Evolutionary conservation across 495 filamentous ascomycete genomes (phyloP).

Genomic region (Tetracladium marchalianum): DNA sequence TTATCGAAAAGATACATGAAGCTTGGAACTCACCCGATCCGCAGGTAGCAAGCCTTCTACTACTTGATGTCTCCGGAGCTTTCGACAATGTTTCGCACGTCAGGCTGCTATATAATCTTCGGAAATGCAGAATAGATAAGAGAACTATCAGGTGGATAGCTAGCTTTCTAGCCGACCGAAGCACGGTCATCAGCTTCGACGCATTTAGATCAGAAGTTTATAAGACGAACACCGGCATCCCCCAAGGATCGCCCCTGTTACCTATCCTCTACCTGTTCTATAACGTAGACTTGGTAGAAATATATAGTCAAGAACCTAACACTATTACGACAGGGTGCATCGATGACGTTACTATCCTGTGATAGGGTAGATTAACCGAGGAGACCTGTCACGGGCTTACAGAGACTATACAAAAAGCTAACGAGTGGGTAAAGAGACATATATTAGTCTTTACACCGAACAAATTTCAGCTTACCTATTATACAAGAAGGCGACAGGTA

Average conservation of each 20-base stretch:
- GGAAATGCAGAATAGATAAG: conserved; percentile 2
- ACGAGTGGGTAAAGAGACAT: background rate
- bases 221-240: conserved; percentile 6
- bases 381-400: too few species aligned
- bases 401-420: background rate
- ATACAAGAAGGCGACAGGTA: conserved; percentile 1
- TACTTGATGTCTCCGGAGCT: conserved; percentile 19
- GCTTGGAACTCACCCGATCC: conserved; percentile 12
- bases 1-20: conserved; percentile 13
- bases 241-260: conserved; percentile 17
- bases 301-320: too few species aligned
- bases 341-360: too few species aligned
- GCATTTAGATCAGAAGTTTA: background rate
- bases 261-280: conserved; percentile 20
- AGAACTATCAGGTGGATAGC: conserved; percentile 1
- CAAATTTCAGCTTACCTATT: conserved; percentile 4
- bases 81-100: conserved; percentile 24
- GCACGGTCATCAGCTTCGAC: conserved; percentile 2
- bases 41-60: conserved; percentile 2
- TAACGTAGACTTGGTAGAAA: conserved; percentile 13
- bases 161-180: conserved; percentile 6
- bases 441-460: background rate
- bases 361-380: too few species aligned
- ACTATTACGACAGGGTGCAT: too few species aligned
- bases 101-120: conserved; percentile 20